Percentiles rank a stretch among this genome's conserved stretches.
Conservation (phyloP, 495 filamentous ascomycete species). For the Penicillium mononematosum region DNA sequence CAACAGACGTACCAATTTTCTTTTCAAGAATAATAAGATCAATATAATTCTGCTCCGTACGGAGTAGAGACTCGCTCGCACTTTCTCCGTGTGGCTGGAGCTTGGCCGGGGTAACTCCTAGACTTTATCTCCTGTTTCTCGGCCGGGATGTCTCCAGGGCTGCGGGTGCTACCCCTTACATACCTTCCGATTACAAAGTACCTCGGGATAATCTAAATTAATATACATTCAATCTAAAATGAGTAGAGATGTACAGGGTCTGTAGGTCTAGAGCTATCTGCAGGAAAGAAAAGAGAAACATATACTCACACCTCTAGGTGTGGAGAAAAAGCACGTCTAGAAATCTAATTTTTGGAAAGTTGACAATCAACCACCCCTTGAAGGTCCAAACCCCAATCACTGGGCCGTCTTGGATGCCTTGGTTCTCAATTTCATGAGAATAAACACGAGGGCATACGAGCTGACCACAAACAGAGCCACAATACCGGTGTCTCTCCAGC, state of each 20-base stretch:
- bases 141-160: background rate
- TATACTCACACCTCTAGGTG: background rate
- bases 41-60: too few species aligned
- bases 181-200: too few species aligned
- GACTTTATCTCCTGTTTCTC: background rate
- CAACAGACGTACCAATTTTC: background rate
- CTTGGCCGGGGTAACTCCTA: constrained; percentile 9
- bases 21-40: background rate
- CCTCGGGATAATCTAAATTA: background rate
- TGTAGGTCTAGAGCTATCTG: background rate
- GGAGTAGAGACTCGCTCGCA: constrained; percentile 13
- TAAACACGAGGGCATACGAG: constrained; percentile 45
- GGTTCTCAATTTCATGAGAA: constrained; percentile 45
- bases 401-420: constrained; percentile 41
- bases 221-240: background rate
- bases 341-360: background rate
- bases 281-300: background rate
- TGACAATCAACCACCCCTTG: background rate
- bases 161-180: too few species aligned
- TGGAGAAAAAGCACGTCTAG: background rate
- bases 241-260: background rate
- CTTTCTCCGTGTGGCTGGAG: constrained; percentile 7
- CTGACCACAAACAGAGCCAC: constrained; percentile 44
- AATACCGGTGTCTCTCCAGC: constrained; percentile 44
- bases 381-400: constrained; percentile 1